These are phyloP conservation scores for Rutidosis leptorrhynchoides DNA, from an alignment of 129 eudicot species.

Conservation along the genomic window DNA sequence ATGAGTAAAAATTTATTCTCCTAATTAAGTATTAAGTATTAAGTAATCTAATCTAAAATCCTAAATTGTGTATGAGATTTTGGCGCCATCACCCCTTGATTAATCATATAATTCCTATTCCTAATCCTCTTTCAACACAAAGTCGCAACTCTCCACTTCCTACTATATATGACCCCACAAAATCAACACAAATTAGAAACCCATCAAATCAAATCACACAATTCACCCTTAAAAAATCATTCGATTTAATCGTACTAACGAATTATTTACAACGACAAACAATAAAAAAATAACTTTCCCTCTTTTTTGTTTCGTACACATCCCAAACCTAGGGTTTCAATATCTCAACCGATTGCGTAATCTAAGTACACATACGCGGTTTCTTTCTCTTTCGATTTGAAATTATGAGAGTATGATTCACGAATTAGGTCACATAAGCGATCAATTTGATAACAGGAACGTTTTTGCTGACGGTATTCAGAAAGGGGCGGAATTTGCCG, in stretches of 20 bases:
- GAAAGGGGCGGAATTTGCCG: slow-evolving; percentile 5
- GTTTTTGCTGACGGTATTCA: slow-evolving; percentile 20
- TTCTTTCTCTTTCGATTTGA: slow-evolving; percentile 20
- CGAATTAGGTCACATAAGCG: slow-evolving; percentile 33
- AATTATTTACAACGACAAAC: slow-evolving; percentile 11
- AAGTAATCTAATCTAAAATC: neutral
- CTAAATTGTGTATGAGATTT: neutral
- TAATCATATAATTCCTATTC: neutral
- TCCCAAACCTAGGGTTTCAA: slow-evolving; percentile 33
- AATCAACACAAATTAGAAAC: slow-evolving; percentile 27
- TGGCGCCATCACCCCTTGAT: slow-evolving; percentile 31
- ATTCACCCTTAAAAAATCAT: slow-evolving; percentile 19
- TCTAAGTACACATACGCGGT: neutral
- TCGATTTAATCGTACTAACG: slow-evolving; percentile 26
- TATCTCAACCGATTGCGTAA: slow-evolving; percentile 11
- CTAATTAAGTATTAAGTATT: no score
- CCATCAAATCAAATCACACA: slow-evolving; percentile 7
- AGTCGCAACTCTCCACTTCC: slow-evolving; percentile 26
- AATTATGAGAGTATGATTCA: slow-evolving; percentile 41
- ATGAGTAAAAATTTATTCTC: no score
- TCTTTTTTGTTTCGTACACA: slow-evolving; percentile 8
- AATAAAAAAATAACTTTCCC: slow-evolving; percentile 24
- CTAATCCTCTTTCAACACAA: slow-evolving; percentile 1
- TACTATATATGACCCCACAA: slow-evolving; percentile 29
- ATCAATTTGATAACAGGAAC: slow-evolving; percentile 26